phyloP scores from a whole-genome alignment of 257 asterid genomes.

The Anisodus acutangulus region DNA sequence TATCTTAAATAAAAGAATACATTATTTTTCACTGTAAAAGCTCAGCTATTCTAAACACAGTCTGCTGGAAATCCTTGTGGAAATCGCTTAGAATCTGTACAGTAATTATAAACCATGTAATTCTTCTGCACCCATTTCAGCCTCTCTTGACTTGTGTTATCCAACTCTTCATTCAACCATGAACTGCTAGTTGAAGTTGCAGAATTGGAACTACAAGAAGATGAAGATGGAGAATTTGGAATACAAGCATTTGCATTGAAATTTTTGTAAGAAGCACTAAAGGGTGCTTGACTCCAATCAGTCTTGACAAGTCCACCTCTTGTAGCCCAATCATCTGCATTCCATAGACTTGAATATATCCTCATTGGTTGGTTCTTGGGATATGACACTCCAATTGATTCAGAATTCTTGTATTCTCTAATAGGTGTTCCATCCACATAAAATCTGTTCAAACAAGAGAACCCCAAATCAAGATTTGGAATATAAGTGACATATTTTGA shows the following conservation, averaged over 20 bases:
- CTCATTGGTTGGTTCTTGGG: not conserved
- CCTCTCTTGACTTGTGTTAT: constrained; percentile 5
- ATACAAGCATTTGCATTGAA: not conserved
- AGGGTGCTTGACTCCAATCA: constrained; percentile 23
- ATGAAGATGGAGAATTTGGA: not conserved
- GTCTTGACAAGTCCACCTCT: not conserved
- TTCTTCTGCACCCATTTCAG: constrained; percentile 11
- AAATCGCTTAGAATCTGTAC: not conserved
- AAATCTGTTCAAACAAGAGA: not conserved
- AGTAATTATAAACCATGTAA: constrained; percentile 6
- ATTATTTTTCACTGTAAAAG: not conserved
- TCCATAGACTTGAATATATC: not conserved
- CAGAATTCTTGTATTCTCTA: constrained; percentile 6
- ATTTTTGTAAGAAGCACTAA: not conserved
- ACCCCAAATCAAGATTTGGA: not conserved
- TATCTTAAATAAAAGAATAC: not conserved
- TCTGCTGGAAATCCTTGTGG: constrained; percentile 16
- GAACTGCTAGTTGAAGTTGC: not conserved
- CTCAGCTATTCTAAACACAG: not conserved
- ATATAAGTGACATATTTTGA: not conserved
- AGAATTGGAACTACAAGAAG: not conserved
- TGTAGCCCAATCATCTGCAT: constrained; percentile 9
- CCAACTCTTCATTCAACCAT: constrained; percentile 8
- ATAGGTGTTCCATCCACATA: not conserved
- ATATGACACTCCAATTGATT: not conserved